Percentiles rank a stretch among this genome's conserved stretches.
Conservation (phyloP, 2,329 filamentous ascomycete species). For the Stemphylium lycopersici region DNA sequence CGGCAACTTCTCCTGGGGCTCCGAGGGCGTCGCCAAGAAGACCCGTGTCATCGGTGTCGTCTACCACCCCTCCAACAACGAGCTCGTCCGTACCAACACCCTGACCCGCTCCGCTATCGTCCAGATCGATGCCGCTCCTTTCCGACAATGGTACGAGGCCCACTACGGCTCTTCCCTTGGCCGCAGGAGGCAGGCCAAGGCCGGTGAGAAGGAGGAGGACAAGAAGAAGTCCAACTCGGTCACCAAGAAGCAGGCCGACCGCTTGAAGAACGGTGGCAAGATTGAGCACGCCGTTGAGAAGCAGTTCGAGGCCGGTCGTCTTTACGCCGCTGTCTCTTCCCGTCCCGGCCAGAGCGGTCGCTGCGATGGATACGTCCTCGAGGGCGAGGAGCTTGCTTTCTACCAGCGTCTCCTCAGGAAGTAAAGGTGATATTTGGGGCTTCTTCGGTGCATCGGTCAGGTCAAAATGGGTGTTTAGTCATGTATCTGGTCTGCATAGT, state of each 20-base stretch:
- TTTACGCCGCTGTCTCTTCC: conserved; percentile 91
- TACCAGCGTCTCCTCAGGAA: conserved; percentile 99
- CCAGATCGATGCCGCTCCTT: conserved; percentile 97
- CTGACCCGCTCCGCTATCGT: conserved; percentile 98
- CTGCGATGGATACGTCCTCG: conserved; percentile 95
- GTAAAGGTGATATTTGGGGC: conserved; percentile 63
- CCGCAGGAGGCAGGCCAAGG: conserved; percentile 88
- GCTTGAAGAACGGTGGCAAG: conserved; percentile 85
- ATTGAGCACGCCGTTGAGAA: conserved; percentile 91
- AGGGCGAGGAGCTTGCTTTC: conserved; percentile 99
- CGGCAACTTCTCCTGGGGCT: conserved; percentile 99
- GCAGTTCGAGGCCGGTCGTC: conserved; percentile 99
- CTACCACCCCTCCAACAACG: conserved; percentile 99
- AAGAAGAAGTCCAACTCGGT: conserved; percentile 99
- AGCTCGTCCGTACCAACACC: conserved; percentile 99
- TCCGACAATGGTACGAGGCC: conserved; percentile 99
- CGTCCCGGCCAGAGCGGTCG: conserved; percentile 97
- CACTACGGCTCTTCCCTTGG: conserved; percentile 95
- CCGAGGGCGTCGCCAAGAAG: conserved; percentile 97
- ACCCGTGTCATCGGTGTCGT: conserved; percentile 97
- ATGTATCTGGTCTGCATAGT: conserved; percentile 51
- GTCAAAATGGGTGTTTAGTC: conserved; percentile 51
- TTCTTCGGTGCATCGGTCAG: conserved; percentile 50
- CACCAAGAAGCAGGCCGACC: conserved; percentile 93
- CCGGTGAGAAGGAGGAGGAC: conserved; percentile 69